Evolutionary conservation across 306 rosid species (phyloP).

Genomic region (Gastrolobium villosum): DNA sequence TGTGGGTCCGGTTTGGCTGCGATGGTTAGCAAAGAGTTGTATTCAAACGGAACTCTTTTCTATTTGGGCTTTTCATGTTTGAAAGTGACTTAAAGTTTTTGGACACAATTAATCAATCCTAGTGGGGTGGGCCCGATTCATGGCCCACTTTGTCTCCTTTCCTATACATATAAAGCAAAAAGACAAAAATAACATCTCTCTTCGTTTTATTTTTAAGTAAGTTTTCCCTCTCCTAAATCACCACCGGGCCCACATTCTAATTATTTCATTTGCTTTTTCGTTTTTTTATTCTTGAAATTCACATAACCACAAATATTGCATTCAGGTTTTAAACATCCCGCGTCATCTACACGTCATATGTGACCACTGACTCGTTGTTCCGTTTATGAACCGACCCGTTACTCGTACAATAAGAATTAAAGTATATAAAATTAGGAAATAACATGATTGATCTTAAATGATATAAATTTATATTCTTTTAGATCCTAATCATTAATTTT

Average conservation of each 20-base stretch:
- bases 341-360: constrained; percentile 55
- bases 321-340: not conserved
- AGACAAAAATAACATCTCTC: constrained; percentile 53
- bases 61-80: constrained; percentile 56
- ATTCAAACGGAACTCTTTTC: constrained; percentile 51
- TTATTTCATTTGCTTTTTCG: constrained; percentile 48
- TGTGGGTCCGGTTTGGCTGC: constrained; percentile 51
- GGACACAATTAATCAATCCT: constrained; percentile 54
- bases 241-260: constrained; percentile 59
- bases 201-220: not conserved
- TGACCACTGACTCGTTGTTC: constrained; percentile 44
- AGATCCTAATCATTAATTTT: too few species aligned
- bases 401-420: too few species aligned
- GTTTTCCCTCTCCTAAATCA: constrained; percentile 46
- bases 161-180: constrained; percentile 50
- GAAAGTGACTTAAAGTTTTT: constrained; percentile 66
- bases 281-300: constrained; percentile 8
- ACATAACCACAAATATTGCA: not conserved
- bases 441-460: too few species aligned
- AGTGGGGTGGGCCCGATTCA: constrained; percentile 48
- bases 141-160: constrained; percentile 61
- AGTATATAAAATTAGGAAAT: too few species aligned
- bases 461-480: too few species aligned
- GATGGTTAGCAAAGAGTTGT: constrained; percentile 54
- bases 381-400: not conserved